Base-by-base conservation (phyloP, 805 yeast genomes). In the Ogataea wickerhamii region DNA sequence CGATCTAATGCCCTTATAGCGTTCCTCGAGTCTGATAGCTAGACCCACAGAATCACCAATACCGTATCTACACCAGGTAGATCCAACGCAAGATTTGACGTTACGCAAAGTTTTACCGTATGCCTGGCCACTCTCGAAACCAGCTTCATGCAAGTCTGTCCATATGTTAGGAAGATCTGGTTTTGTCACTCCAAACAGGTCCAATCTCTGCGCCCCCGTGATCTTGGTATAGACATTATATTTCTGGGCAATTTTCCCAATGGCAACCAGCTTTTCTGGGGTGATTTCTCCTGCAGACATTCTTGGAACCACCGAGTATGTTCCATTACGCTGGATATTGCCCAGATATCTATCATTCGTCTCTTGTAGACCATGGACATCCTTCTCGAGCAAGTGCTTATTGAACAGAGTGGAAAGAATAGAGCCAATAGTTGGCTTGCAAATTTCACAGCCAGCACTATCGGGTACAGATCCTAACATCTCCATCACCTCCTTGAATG, bases 11-110 rank as follows among this genome's bases (percentile, higher is more conserved):
- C 66, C 64, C 38, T 62, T 63, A 45, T 63, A 63, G 28, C 68
- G 48, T 41, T 63, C 67, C 32, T 63, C 68, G 6, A 63, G 45
- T 35, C 66, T 51, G 13, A 63, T 49, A 4, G 67, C 67, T 38
- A 63, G 42, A n/a, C 67, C 67, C 11, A 63, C 67, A 18, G 65
- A 59, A 40, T 63, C 67, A 20, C 67, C 67, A 36, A 63, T 60
- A 33, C 67, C 67, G 35, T 53, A 63, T 26, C 67, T 52, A 41
- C 67, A 63, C 67, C 67, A 63, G 1, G 67, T 61, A 2, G 65
- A 53, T 5, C 67, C 67, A 26, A 63, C 67, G 47, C 67, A 63
- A 1, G 67, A 63, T 44, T 63, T 63, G 37, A 63, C 67, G 27
- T 62, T 58, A 32, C 67, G 52, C 39, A 63, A 43, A 18, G 61